Base-by-base conservation (phyloP, 2,329 filamentous ascomycete species). In the Tolypocladium ovalisporum region DNA sequence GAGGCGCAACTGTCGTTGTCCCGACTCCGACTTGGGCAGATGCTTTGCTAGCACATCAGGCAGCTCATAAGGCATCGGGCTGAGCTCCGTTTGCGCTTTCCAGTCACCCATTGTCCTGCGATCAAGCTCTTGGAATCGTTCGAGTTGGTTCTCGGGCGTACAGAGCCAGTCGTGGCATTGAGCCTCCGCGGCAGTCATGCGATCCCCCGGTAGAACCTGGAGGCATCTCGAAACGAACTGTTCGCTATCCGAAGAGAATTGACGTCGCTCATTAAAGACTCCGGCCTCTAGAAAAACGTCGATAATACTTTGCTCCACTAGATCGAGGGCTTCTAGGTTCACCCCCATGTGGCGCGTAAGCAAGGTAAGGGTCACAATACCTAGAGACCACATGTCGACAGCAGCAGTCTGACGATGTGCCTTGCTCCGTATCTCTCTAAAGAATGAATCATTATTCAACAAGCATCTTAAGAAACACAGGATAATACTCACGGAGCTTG, bases 371-470 rank as follows among this genome's bases (percentile, higher is more conserved):
- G 70, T 63, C 4, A 82, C 68, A 56, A 80, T 70, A 0, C 80
- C 80, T 19, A 82, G 63, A 4, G 79, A 75, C 79, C 79, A 82
- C 27, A 82, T 75, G 58, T 82, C 80, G 7, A 79, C 75, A 55
- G 56, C 72, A 19, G 60, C 64, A 55, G 65, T 79, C 67, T 64
- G 67, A 37, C 60, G 34, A 17, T 64, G 56, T 4, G 60, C 58
- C 8, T 51, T 60, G 24, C 53, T 47, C 19, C 51, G 51, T 9
- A 76, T 64, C 64, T 81, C 78, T 1, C 78, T 80, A n/a, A 32
- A 17, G 6, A 15, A 54, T 63, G 35, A 64, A 12, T 29, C 7
- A 15, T 42, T 13, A 3, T 13, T 35, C 10, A 19, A 13, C n/a
- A 12, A 2, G 4, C 19, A 2, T 10, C n/a, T n/a, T n/a, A n/a